Conservation (phyloP, 129 eudicot species). For the Chrysanthemum makinoi region DNA sequence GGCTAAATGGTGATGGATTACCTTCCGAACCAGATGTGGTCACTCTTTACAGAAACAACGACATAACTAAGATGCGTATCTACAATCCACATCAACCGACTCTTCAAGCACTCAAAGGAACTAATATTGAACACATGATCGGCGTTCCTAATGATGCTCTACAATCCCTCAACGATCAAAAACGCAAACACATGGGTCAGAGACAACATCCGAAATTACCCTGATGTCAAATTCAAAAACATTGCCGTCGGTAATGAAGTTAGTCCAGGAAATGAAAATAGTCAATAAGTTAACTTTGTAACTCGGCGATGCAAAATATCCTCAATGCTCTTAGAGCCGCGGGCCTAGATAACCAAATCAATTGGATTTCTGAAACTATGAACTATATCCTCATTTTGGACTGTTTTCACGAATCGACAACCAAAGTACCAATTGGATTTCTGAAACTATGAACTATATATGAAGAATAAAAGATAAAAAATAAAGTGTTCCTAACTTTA, state of each 20-base stretch:
- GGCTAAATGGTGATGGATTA: slow-evolving; percentile 38
- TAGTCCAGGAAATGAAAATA: slow-evolving; percentile 16
- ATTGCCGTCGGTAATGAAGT: slow-evolving; percentile 64
- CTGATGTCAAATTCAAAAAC: slow-evolving; percentile 42
- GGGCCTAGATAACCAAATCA: slow-evolving; percentile 24
- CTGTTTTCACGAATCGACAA: too few species aligned
- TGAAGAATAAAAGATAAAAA: too few species aligned
- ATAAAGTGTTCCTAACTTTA: too few species aligned
- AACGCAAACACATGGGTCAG: slow-evolving; percentile 53
- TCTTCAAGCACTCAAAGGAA: slow-evolving; percentile 48
- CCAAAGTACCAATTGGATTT: too few species aligned
- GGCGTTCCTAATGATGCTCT: slow-evolving; percentile 41
- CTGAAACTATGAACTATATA: too few species aligned
- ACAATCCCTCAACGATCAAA: slow-evolving; percentile 23
- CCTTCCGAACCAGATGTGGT: slow-evolving; percentile 43
- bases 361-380: neutral
- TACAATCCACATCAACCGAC: slow-evolving; percentile 36
- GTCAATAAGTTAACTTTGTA: slow-evolving; percentile 15
- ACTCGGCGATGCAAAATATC: slow-evolving; percentile 41
- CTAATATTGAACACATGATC: slow-evolving; percentile 43
- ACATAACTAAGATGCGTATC: slow-evolving; percentile 48
- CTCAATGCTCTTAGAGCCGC: slow-evolving; percentile 28
- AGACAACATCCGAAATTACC: slow-evolving; percentile 37
- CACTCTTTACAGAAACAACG: slow-evolving; percentile 36
- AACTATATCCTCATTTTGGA: too few species aligned